Evolutionary conservation across 768 basidiomycete genomes (phyloP).

Genomic region (Suillus discolor): DNA sequence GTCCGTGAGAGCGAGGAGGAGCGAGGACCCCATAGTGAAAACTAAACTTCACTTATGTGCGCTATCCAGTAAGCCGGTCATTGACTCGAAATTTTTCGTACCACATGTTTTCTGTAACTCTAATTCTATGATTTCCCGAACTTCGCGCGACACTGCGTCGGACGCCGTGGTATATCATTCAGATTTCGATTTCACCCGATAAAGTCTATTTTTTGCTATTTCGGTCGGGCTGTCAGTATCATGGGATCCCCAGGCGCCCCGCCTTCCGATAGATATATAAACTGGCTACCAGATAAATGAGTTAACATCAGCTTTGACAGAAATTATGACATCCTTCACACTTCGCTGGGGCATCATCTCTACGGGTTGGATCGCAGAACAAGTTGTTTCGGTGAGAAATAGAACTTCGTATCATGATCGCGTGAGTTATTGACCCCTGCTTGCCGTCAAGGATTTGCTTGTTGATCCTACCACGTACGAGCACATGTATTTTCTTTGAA

Average conservation of each 20-base stretch:
- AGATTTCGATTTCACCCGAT: not conserved
- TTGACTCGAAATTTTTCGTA: not conserved
- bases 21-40: not conserved
- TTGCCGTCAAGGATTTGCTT: slow-evolving; percentile 41
- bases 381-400: slow-evolving; percentile 43
- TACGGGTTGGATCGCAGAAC: slow-evolving; percentile 47
- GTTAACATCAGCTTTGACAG: not conserved
- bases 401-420: not conserved
- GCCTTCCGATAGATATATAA: not conserved
- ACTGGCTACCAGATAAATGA: not conserved
- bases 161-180: not conserved
- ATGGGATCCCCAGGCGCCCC: not conserved
- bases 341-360: slow-evolving; percentile 57
- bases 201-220: not conserved
- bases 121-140: not conserved
- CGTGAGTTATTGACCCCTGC: not conserved
- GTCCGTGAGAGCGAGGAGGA: not conserved
- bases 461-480: slow-evolving; percentile 47
- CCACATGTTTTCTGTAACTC: not conserved
- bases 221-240: not conserved
- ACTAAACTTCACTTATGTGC: not conserved
- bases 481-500: slow-evolving; percentile 12
- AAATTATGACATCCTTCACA: slow-evolving; percentile 23
- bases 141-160: not conserved
- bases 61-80: not conserved